These are phyloP conservation scores for Botryotinia convoluta DNA, from an alignment of 2,329 filamentous ascomycete genomes.

Conservation along the genomic window DNA sequence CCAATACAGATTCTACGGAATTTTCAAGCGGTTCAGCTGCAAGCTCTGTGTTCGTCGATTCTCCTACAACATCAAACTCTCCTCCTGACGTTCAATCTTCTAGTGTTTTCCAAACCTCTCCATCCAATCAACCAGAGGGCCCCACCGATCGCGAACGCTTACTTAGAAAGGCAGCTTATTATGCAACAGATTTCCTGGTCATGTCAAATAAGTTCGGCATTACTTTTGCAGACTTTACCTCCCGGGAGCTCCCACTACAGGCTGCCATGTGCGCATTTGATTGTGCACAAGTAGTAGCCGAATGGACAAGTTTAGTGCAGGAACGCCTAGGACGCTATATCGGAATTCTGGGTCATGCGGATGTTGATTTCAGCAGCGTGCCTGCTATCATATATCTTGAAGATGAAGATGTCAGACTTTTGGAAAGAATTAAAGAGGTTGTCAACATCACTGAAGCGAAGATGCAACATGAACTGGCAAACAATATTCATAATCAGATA, in stretches of 20 bases:
- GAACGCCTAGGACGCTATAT: slow-evolving; percentile 89
- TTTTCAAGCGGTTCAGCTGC: slow-evolving; percentile 40
- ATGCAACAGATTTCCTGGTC: slow-evolving; percentile 84
- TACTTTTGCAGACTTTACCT: slow-evolving; percentile 79
- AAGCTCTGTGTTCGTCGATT: slow-evolving; percentile 49
- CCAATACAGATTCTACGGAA: slow-evolving; percentile 42
- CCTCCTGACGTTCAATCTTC: slow-evolving; percentile 41
- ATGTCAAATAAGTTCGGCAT: slow-evolving; percentile 86
- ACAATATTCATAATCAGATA: slow-evolving; percentile 45
- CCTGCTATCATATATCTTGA: slow-evolving; percentile 88
- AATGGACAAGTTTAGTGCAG: slow-evolving; percentile 92
- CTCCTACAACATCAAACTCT: slow-evolving; percentile 51
- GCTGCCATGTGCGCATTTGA: slow-evolving; percentile 91
- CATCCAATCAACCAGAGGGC: slow-evolving; percentile 39
- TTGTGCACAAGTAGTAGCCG: slow-evolving; percentile 87
- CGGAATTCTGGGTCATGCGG: slow-evolving; percentile 80
- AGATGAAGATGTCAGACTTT: slow-evolving; percentile 82
- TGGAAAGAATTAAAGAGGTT: slow-evolving; percentile 79
- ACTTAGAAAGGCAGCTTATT: slow-evolving; percentile 90
- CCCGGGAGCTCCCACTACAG: slow-evolving; percentile 82
- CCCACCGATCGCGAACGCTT: slow-evolving; percentile 79
- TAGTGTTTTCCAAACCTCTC: slow-evolving; percentile 26
- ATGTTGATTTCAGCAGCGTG: slow-evolving; percentile 74
- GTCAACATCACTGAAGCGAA: slow-evolving; percentile 75
- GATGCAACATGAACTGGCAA: slow-evolving; percentile 60